Evolutionary conservation across 1,139 yeast species (phyloP).

Genomic region (Kazachstania sp.): DNA sequence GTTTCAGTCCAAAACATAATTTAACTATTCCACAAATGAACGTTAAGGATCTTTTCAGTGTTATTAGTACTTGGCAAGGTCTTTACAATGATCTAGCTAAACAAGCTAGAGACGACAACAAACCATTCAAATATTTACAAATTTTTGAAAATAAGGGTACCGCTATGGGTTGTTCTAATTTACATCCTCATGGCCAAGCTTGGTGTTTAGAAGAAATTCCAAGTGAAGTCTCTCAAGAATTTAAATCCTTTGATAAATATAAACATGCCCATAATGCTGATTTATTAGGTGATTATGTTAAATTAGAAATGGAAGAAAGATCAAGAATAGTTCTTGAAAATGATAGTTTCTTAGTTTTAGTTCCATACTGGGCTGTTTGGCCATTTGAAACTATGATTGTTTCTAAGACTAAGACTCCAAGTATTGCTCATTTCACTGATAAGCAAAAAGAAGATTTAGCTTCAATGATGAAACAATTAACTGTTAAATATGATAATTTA

Average conservation of each 20-base stretch:
- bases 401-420: slow-evolving; percentile 46
- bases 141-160: slow-evolving; percentile 73
- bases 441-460: slow-evolving; percentile 53
- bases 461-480: slow-evolving; percentile 42
- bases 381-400: slow-evolving; percentile 66
- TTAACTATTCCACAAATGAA: slow-evolving; percentile 60
- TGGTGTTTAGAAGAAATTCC: slow-evolving; percentile 68
- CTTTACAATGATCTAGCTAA: slow-evolving; percentile 39
- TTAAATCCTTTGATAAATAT: slow-evolving; percentile 45
- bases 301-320: slow-evolving; percentile 44
- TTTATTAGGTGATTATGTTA: slow-evolving; percentile 57
- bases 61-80: slow-evolving; percentile 53
- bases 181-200: slow-evolving; percentile 76
- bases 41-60: slow-evolving; percentile 36
- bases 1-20: slow-evolving; percentile 67
- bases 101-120: slow-evolving; percentile 35
- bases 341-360: slow-evolving; percentile 59
- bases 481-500: slow-evolving; percentile 63
- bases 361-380: slow-evolving; percentile 82
- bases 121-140: slow-evolving; percentile 54
- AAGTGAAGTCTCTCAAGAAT: slow-evolving; percentile 57
- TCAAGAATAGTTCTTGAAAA: slow-evolving; percentile 52
- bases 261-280: slow-evolving; percentile 39
- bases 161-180: slow-evolving; percentile 78
- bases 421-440: slow-evolving; percentile 43